These are phyloP conservation scores for Linderina pennispora DNA, from an alignment of 192 early-diverging fungal genomes.

Conservation along the genomic window DNA sequence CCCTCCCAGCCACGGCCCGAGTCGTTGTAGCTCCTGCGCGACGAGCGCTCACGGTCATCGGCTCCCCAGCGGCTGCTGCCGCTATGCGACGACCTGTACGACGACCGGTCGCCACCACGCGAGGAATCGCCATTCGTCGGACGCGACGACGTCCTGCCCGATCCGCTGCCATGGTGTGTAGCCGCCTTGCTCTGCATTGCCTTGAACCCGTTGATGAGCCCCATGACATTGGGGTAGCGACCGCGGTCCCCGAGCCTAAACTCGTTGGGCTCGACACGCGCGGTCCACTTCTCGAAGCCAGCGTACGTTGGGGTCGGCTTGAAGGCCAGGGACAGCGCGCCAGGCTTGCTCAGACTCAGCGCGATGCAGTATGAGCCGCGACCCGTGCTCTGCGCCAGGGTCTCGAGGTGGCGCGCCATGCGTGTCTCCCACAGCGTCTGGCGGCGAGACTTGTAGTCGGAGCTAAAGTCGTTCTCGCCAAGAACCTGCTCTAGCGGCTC, in stretches of 20 bases:
- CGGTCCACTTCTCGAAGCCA: constrained; percentile 58
- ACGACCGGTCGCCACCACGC: neutral
- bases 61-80: too few relatives aligned
- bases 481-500: constrained; percentile 24
- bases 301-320: constrained; percentile 62
- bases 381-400: constrained; percentile 49
- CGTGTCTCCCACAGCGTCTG: constrained; percentile 40
- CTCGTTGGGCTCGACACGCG: constrained; percentile 71
- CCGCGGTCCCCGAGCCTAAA: constrained; percentile 64
- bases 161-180: neutral
- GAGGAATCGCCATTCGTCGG: neutral
- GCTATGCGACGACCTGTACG: neutral
- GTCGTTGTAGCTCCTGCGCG: neutral
- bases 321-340: constrained; percentile 71
- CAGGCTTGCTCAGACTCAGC: constrained; percentile 57
- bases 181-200: constrained; percentile 48
- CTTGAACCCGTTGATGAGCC: constrained; percentile 73
- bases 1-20: constrained; percentile 1
- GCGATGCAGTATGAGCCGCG: constrained; percentile 82
- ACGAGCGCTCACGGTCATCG: too few relatives aligned
- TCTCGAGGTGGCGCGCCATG: constrained; percentile 43
- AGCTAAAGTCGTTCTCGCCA: constrained; percentile 15
- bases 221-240: constrained; percentile 61
- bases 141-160: neutral
- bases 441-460: constrained; percentile 13